phyloP scores from a whole-genome alignment of 163 green algal species.

The Volvox carteri region DNA sequence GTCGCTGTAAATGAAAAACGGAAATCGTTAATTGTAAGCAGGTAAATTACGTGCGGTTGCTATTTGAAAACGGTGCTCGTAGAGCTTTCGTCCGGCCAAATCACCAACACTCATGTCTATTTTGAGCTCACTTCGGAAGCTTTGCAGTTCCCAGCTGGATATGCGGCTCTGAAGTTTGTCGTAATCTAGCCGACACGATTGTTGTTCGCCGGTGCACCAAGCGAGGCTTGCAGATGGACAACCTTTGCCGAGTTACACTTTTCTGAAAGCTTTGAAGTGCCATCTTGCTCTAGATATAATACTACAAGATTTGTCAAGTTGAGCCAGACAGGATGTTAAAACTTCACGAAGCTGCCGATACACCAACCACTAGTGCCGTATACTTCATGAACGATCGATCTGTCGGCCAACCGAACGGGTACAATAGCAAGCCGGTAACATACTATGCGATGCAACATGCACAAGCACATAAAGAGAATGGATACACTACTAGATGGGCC shows the following conservation, averaged over 20 bases:
- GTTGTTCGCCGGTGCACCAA: not conserved
- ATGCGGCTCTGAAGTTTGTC: slow-evolving; percentile 30
- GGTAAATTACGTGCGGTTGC: too few relatives aligned
- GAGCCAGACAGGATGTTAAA: too few relatives aligned
- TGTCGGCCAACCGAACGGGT: too few relatives aligned
- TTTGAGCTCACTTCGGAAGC: slow-evolving; percentile 48
- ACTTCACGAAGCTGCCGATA: not conserved
- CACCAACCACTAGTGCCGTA: not conserved
- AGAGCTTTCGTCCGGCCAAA: too few relatives aligned
- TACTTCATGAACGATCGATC: not conserved
- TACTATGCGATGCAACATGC: too few relatives aligned
- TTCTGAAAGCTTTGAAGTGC: not conserved
- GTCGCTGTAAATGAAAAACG: slow-evolving; percentile 53
- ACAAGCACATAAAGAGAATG: too few relatives aligned
- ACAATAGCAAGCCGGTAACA: too few relatives aligned
- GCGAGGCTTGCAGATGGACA: not conserved
- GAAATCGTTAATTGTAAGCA: too few relatives aligned
- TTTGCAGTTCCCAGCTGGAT: slow-evolving; percentile 68
- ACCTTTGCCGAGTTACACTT: not conserved
- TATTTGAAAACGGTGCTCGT: too few relatives aligned
- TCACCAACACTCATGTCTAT: not conserved
- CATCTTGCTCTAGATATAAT: not conserved
- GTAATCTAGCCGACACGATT: not conserved
- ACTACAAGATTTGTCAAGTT: too few relatives aligned
- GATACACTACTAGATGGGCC: too few relatives aligned